phyloP scores from a whole-genome alignment of 2,329 filamentous ascomycete genomes.

The Neobulgaria alba region DNA sequence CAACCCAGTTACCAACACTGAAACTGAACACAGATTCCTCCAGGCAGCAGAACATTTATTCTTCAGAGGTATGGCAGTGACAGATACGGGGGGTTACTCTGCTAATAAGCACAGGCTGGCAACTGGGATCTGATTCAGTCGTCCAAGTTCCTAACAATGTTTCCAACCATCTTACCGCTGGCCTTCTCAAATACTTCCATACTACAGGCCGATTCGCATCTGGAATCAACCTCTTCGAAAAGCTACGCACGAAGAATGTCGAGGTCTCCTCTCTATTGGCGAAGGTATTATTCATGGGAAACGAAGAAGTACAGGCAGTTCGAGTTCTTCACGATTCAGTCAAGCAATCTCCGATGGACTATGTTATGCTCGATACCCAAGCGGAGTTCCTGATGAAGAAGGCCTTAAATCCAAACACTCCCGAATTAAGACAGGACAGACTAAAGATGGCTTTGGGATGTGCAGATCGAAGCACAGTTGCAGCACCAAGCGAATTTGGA shows the following conservation, averaged over 20 bases:
- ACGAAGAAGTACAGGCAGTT: conserved; percentile 95
- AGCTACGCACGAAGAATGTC: conserved; percentile 79
- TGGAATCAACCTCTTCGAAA: conserved; percentile 96
- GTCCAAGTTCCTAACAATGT: conserved; percentile 97
- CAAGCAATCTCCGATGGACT: conserved; percentile 93
- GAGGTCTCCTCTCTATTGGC: conserved; percentile 91
- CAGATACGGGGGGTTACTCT: neutral
- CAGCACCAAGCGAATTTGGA: conserved; percentile 91
- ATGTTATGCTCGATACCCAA: conserved; percentile 90
- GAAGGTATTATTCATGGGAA: conserved; percentile 85
- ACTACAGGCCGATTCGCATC: conserved; percentile 92
- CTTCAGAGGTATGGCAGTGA: conserved; percentile 60
- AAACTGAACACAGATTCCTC: conserved; percentile 92
- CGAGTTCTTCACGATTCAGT: conserved; percentile 80
- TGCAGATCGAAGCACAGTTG: conserved; percentile 88
- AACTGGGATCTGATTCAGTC: conserved; percentile 90
- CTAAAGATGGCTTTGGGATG: conserved; percentile 83
- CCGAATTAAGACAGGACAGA: conserved; percentile 54
- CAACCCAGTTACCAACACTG: conserved; percentile 97
- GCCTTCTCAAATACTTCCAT: conserved; percentile 86
- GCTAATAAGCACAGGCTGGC: conserved; percentile 57
- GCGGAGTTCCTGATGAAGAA: conserved; percentile 87
- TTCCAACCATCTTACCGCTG: conserved; percentile 91
- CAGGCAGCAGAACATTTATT: conserved; percentile 92
- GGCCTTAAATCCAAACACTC: conserved; percentile 46